Conservation (phyloP, 768 basidiomycete species). For the Gyrodon lividus region DNA sequence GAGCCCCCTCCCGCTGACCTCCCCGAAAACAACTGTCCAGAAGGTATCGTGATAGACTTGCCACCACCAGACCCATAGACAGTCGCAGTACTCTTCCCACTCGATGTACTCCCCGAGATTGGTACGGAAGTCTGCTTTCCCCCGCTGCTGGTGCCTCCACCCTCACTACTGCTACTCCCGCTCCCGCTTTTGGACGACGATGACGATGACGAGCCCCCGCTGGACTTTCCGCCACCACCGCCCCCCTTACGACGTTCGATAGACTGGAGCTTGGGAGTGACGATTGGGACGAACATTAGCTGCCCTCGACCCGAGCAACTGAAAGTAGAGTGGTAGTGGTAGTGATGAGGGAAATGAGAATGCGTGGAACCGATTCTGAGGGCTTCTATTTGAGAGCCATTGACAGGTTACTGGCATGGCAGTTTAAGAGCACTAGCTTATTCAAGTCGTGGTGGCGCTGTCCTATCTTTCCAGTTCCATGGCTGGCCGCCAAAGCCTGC, state of each 20-base stretch:
- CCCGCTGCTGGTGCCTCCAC: constrained; percentile 2
- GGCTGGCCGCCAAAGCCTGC: too few species aligned
- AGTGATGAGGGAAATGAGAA: neutral
- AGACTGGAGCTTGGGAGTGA: constrained; percentile 5
- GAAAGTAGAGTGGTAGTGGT: neutral
- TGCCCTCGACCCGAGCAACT: neutral
- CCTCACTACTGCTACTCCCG: neutral
- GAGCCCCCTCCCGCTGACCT: constrained; percentile 53
- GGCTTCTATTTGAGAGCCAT: too few species aligned
- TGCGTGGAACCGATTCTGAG: too few species aligned
- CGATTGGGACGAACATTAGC: constrained; percentile 23
- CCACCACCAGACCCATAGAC: constrained; percentile 37
- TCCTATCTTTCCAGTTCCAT: too few species aligned
- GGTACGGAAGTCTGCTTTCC: constrained; percentile 17
- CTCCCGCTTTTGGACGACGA: constrained; percentile 5
- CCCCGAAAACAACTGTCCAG: constrained; percentile 46
- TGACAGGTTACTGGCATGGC: too few species aligned
- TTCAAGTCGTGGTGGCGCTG: too few species aligned
- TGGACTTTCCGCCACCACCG: constrained; percentile 23
- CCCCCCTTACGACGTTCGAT: constrained; percentile 34
- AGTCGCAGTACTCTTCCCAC: constrained; percentile 26
- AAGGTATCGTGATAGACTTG: constrained; percentile 35
- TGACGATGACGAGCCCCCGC: constrained; percentile 9
- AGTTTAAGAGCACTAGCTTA: too few species aligned
- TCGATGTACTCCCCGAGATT: constrained; percentile 15